Conservation (phyloP, 75 land plant genomes). For the Pinus taeda region DNA sequence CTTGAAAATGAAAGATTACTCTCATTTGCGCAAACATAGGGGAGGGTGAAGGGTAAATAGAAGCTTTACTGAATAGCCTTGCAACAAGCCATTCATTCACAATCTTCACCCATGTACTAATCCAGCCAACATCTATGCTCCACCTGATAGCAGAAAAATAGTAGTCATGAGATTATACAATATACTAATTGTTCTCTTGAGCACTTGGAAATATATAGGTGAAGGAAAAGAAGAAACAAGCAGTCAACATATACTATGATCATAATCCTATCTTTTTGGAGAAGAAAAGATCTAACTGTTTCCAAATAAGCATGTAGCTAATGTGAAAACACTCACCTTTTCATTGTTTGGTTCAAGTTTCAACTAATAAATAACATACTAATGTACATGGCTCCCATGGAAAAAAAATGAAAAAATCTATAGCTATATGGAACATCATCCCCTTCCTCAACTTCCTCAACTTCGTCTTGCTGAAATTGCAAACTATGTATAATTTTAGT, state of each 20-base stretch:
- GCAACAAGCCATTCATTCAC: constrained; percentile 86
- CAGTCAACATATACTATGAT: background rate
- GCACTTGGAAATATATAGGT: background rate
- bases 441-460: constrained; percentile 24
- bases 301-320: background rate
- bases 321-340: too few relatives aligned
- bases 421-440: constrained; percentile 92
- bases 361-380: constrained; percentile 93
- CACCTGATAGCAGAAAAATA: constrained; percentile 40
- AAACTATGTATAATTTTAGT: constrained; percentile 2
- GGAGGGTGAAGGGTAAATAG: background rate
- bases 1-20: background rate
- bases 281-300: background rate
- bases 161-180: background rate
- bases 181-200: background rate
- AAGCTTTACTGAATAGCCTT: constrained; percentile 63
- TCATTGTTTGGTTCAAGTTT: constrained; percentile 77
- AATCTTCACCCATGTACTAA: constrained; percentile 95
- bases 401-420: constrained; percentile 97
- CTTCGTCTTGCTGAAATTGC: constrained; percentile 66
- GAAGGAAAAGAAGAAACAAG: too few relatives aligned
- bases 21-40: background rate
- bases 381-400: constrained; percentile 95
- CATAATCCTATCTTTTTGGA: background rate
- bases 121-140: constrained; percentile 94